Percentiles rank a stretch among this genome's conserved stretches.
Conservation (phyloP, 805 yeast genomes). For the Sporopachydermia quercuum region DNA sequence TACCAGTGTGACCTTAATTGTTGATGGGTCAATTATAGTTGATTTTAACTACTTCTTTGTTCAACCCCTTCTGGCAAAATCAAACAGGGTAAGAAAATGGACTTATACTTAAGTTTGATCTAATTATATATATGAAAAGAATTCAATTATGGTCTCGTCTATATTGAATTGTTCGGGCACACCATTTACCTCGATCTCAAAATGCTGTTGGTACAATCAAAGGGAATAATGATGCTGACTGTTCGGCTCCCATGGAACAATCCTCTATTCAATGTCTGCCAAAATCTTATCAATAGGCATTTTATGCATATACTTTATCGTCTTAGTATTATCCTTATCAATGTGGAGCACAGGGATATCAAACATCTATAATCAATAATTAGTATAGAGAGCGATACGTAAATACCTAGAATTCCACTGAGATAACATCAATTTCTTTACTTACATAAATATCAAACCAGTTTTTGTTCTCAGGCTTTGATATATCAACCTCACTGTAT, state of each 20-base stretch:
- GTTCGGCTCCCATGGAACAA: slow-evolving; percentile 42
- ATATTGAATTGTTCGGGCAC: too few relatives aligned
- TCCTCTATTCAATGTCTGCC: slow-evolving; percentile 9
- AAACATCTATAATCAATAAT: neutral
- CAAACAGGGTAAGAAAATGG: too few relatives aligned
- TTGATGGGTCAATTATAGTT: too few relatives aligned
- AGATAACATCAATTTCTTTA: too few relatives aligned
- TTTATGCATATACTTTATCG: neutral
- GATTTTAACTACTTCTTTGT: too few relatives aligned
- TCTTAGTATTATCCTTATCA: neutral
- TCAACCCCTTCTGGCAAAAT: too few relatives aligned
- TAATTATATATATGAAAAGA: too few relatives aligned
- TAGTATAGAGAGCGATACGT: neutral
- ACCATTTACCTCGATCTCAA: too few relatives aligned
- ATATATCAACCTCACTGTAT: slow-evolving; percentile 17
- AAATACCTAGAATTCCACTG: neutral
- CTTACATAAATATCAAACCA: slow-evolving; percentile 20
- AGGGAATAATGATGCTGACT: slow-evolving; percentile 33
- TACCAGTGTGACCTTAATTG: too few relatives aligned
- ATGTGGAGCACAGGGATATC: slow-evolving; percentile 1
- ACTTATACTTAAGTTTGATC: too few relatives aligned
- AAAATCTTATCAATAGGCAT: neutral
- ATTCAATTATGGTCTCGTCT: too few relatives aligned
- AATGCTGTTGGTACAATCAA: too few relatives aligned
- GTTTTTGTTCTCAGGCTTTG: slow-evolving; percentile 16